Base-by-base conservation (phyloP, 306 rosid genomes). In the Cicer bijugum region DNA sequence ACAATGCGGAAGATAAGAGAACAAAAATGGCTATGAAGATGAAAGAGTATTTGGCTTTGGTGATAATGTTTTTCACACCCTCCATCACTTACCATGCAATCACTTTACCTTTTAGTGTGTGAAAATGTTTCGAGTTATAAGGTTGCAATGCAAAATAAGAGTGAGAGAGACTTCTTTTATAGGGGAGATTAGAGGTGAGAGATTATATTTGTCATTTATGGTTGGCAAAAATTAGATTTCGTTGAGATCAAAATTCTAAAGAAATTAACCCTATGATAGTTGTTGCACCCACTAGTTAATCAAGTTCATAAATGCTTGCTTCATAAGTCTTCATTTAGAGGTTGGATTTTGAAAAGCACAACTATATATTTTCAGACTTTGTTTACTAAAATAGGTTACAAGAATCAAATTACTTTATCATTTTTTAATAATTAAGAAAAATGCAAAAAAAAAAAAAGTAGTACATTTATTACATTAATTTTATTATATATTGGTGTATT, bases 221-320 rank as follows among this genome's bases (percentile, higher is more conserved):
- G 87, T 85, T 85, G 92, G 90, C 74, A 45, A 72, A 45, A 82
- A 86, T 87, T 87, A 85, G 96, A 90, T 85, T 86, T 89, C 19
- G 86, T 86, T 80, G 71, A 66, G 73, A 46, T 82, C 82, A 86
- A 72, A 56, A 15, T 40, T 37, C 62, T 23, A 81, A 52, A 66
- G 46, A 71, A 85, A 79, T 88, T 71, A 88, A 77, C 84, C 67
- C 82, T 52, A 43, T 40, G 40, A 55, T 33, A 88, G 97, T 91
- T 85, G 99, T 91, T 95, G 83, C 93, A 91, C 96, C 99, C 85
- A 90, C 97, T 90, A 71, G 80, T 65, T 85, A 71, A 74, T 77
- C 75, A 52, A 55, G 67, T 84, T 78, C 75, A 40, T 59, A 1
- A 12, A 80, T 81, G 82, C 94, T 89, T 93, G 77, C 62, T 83